These are phyloP conservation scores for Epichloe hybrida DNA, from an alignment of 2,329 filamentous ascomycete genomes.

Conservation along the genomic window DNA sequence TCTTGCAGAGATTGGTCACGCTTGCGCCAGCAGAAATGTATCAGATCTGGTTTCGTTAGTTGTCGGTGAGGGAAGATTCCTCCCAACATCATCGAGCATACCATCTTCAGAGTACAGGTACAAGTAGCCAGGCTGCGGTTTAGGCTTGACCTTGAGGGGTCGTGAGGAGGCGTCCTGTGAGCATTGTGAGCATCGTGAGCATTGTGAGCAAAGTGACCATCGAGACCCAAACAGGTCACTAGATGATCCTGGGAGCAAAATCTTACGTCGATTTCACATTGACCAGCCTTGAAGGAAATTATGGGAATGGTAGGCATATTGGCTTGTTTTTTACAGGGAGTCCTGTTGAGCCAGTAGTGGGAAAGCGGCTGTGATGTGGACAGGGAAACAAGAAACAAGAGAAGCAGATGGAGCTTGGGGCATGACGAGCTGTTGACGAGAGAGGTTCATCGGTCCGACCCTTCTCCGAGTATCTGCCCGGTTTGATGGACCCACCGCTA, in stretches of 20 bases:
- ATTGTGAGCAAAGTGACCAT: constrained; percentile 8
- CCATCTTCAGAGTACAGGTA: constrained; percentile 91
- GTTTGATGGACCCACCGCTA: not conserved
- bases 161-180: constrained; percentile 3
- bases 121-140: constrained; percentile 66
- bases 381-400: not conserved
- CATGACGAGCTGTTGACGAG: not conserved
- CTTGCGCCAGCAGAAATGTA: constrained; percentile 95
- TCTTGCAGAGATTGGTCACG: constrained; percentile 55
- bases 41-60: constrained; percentile 48
- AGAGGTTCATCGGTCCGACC: constrained; percentile 8
- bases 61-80: not conserved
- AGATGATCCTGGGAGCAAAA: not conserved
- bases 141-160: constrained; percentile 60
- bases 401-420: not conserved
- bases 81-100: constrained; percentile 17
- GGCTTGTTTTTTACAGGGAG: constrained; percentile 2
- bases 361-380: not conserved
- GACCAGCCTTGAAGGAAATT: constrained; percentile 93
- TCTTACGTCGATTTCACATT: constrained; percentile 70
- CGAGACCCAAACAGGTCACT: not conserved
- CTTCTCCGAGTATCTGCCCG: constrained; percentile 5
- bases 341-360: not conserved
- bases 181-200: not conserved
- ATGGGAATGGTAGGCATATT: constrained; percentile 72